Conservation (phyloP, 2,329 filamentous ascomycete species). For the Cladosporium sp. region DNA sequence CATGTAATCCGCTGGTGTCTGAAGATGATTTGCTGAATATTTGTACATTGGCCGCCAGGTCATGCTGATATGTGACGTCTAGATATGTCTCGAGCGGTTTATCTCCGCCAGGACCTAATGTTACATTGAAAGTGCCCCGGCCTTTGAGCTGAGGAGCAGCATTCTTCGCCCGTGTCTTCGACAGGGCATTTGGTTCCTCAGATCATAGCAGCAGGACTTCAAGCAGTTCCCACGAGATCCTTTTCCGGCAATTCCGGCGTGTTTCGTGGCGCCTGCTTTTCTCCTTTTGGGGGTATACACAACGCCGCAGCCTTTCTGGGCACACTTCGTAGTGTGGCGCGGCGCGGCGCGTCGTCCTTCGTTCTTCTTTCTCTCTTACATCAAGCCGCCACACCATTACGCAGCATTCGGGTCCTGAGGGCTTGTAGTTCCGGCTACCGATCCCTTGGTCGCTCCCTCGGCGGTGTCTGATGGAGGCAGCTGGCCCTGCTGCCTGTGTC, state of each 20-base stretch:
- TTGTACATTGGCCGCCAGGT: not conserved
- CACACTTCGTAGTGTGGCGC: not conserved
- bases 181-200: too few relatives aligned
- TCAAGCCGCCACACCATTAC: conserved; percentile 27
- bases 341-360: not conserved
- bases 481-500: conserved; percentile 1
- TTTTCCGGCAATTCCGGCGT: not conserved
- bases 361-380: not conserved
- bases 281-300: conserved; percentile 1
- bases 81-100: not conserved
- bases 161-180: not conserved
- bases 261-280: not conserved
- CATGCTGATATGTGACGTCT: not conserved
- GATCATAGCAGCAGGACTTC: too few relatives aligned
- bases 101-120: not conserved
- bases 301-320: not conserved
- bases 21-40: not conserved
- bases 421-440: conserved; percentile 22
- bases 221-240: not conserved
- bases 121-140: not conserved
- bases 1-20: too few relatives aligned
- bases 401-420: conserved; percentile 48
- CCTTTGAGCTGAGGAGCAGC: not conserved
- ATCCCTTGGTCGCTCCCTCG: conserved; percentile 8
- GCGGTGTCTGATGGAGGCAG: conserved; percentile 3